Evolutionary conservation across 768 basidiomycete genomes (phyloP), one percentile per base, ranked within the genome.

Genomic region (Podaxis pistillaris): DNA sequence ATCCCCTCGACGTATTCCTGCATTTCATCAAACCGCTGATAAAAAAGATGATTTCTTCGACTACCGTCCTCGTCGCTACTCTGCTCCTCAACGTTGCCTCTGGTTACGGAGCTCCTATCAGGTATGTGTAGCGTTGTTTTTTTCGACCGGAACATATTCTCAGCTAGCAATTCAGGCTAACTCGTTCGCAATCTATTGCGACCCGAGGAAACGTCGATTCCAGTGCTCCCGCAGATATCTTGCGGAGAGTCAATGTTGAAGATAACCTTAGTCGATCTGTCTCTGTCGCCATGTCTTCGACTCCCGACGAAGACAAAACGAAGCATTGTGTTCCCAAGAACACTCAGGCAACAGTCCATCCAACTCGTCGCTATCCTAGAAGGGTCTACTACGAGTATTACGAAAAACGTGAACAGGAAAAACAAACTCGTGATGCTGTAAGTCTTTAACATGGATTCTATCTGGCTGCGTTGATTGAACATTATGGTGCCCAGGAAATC

Each of bases 21-120:
- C 49, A 62, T 66, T 67, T 63, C 68, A 55, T 65, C 60, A 17
- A 49, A 26, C 12, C 54, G 46, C 56, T 60, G 61, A 69, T 69
- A 71, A 71, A 64, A 28, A 76, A 72, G 73, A 80, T 79, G 79
- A 76, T 80, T 69, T 72, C 75, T 66, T 68, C 71, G 60, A 73
- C 75, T 68, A 69, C 71, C 61, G 68, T 79, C 63, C 62, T 78
- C 66, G 67, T 79, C 62, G 75, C 73, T 64, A 72, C 75, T 65
- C 69, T 80, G 72, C 71, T 76, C 60, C 70, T 78, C 70, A 75
- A 75, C 67, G 75, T 73, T 62, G 72, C 71, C 54, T 70, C 74
- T 58, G 71, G 70, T 57, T 64, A 75, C 61, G 74, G 76, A 66
- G 79, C 77, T 64, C 79, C 79, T 50, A 64, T 80, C 57, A 74